Conservation (phyloP, 2,329 filamentous ascomycete species). For the Colletotrichum sp. region DNA sequence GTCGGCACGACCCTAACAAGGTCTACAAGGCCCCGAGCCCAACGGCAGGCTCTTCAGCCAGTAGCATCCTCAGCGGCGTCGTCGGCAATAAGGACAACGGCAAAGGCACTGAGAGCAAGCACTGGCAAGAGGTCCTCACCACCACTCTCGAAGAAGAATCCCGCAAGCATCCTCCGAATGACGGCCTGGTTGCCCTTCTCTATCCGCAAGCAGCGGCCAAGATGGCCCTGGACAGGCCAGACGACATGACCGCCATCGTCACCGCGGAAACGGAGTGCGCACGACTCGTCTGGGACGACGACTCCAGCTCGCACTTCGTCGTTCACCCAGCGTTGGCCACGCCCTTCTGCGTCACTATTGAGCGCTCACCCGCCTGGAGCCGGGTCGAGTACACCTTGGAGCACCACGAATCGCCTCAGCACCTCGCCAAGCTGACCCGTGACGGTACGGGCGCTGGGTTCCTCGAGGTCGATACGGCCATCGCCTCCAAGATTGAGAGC, state of each 20-base stretch:
- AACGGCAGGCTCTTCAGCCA: slow-evolving; percentile 27
- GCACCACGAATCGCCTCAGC: slow-evolving; percentile 65
- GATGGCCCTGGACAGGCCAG: slow-evolving; percentile 64
- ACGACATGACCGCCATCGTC: slow-evolving; percentile 62
- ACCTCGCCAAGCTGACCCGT: slow-evolving; percentile 64
- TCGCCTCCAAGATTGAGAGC: slow-evolving; percentile 63
- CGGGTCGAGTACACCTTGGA: slow-evolving; percentile 69
- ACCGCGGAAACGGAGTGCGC: slow-evolving; percentile 73
- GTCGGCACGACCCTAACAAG: slow-evolving; percentile 65
- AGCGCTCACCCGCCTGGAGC: slow-evolving; percentile 63
- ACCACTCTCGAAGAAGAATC: slow-evolving; percentile 63
- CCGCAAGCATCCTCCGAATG: slow-evolving; percentile 58
- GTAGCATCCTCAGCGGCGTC: slow-evolving; percentile 36
- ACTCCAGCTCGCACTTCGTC: slow-evolving; percentile 64
- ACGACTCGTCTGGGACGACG: slow-evolving; percentile 73
- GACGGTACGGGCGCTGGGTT: slow-evolving; percentile 65
- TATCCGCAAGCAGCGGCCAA: slow-evolving; percentile 71
- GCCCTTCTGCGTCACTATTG: slow-evolving; percentile 65
- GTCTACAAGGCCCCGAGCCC: slow-evolving; percentile 51
- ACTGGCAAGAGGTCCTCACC: slow-evolving; percentile 62
- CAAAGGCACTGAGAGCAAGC: slow-evolving; percentile 42
- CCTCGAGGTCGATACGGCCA: slow-evolving; percentile 65
- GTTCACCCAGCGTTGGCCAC: slow-evolving; percentile 67
- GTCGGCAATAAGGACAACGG: slow-evolving; percentile 32
- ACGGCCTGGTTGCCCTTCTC: slow-evolving; percentile 70